Conservation (phyloP, 1,139 yeast species). For the Kodamaea ohmeri region DNA sequence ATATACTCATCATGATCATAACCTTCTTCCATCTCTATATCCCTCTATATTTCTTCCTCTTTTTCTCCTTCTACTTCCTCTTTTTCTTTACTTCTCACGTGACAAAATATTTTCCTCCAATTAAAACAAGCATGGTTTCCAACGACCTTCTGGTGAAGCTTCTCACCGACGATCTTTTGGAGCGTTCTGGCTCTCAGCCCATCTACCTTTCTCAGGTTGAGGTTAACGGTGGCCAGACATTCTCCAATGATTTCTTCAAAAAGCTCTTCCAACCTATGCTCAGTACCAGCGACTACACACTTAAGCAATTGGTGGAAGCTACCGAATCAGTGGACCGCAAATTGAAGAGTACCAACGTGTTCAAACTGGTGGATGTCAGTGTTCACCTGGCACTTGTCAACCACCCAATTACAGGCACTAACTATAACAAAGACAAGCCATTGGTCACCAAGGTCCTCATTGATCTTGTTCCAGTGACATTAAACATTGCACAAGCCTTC, state of each 20-base stretch:
- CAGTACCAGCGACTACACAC: constrained; percentile 43
- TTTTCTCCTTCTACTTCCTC: not conserved
- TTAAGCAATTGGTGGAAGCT: constrained; percentile 36
- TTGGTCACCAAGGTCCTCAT: constrained; percentile 39
- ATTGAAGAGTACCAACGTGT: constrained; percentile 43
- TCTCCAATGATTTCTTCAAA: constrained; percentile 44
- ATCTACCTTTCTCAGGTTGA: constrained; percentile 45
- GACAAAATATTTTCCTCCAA: constrained; percentile 4
- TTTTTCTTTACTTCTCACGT: constrained; percentile 1
- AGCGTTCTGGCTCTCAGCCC: constrained; percentile 38
- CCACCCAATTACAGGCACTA: constrained; percentile 16
- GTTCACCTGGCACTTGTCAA: constrained; percentile 32
- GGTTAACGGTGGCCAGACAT: constrained; percentile 49
- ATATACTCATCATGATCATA: no score
- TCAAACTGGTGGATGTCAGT: constrained; percentile 34
- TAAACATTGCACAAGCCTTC: constrained; percentile 37
- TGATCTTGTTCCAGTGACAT: constrained; percentile 33
- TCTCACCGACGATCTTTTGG: constrained; percentile 33
- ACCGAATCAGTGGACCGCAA: constrained; percentile 28
- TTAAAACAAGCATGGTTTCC: constrained; percentile 7
- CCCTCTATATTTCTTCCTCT: no score
- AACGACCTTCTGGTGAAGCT: constrained; percentile 26
- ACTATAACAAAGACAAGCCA: constrained; percentile 36
- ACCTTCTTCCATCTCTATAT: no score
- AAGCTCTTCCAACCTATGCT: constrained; percentile 47